Evolutionary conservation across 176 grass and related monocot species (phyloP).

Genomic region (Carex kokanica): DNA sequence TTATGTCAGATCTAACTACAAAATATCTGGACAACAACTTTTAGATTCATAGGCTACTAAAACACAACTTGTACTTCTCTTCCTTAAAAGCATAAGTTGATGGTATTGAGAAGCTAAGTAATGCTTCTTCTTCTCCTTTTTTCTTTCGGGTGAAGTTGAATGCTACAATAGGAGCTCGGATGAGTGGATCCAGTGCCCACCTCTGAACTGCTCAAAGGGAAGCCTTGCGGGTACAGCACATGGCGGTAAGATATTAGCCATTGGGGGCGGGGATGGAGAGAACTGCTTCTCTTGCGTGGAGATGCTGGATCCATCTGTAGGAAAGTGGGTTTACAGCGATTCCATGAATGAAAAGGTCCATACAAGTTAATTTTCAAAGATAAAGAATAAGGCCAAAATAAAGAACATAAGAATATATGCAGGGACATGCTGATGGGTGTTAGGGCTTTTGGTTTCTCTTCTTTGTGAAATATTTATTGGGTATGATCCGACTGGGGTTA

Average conservation of each 20-base stretch:
- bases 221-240: constrained; percentile 63
- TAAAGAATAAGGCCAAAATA: not conserved
- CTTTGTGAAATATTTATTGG: not conserved
- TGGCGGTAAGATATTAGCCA: constrained; percentile 72
- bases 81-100: not conserved
- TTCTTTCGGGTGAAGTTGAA: constrained; percentile 39
- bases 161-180: constrained; percentile 48
- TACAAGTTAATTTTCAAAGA: not conserved
- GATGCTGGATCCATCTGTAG: constrained; percentile 73
- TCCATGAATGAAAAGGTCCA: constrained; percentile 46
- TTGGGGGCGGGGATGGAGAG: constrained; percentile 70
- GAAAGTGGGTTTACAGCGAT: constrained; percentile 54
- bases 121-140: not conserved
- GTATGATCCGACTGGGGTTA: not conserved
- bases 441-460: not conserved
- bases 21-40: not conserved
- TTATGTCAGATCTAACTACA: not conserved
- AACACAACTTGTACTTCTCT: not conserved
- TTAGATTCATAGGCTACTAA: not conserved
- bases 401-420: not conserved
- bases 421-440: not conserved
- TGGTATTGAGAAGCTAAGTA: constrained; percentile 39
- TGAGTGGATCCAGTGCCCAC: constrained; percentile 53
- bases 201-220: constrained; percentile 59
- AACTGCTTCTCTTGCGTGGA: constrained; percentile 67